Conservation (phyloP, 2,329 filamentous ascomycete species). For the Blastomyces emzantsi region DNA sequence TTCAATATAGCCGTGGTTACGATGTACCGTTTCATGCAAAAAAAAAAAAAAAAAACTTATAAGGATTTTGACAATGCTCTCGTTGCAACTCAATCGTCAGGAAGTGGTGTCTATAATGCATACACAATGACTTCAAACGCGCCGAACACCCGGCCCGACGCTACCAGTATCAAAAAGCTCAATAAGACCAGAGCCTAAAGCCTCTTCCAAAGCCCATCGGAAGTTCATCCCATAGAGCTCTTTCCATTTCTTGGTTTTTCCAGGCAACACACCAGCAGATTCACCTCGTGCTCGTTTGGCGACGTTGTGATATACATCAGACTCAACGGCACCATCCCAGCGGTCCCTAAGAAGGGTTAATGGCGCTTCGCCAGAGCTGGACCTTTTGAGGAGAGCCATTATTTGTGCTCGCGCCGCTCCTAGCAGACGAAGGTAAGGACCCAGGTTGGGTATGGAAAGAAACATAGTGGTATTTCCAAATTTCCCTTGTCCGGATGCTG, state of each 20-base stretch:
- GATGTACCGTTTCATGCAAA: background rate
- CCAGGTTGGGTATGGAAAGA: slow-evolving; percentile 51
- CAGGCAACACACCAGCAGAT: slow-evolving; percentile 46
- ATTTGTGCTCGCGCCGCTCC: slow-evolving; percentile 48
- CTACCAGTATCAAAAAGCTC: slow-evolving; percentile 56
- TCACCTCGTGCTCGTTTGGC: slow-evolving; percentile 50
- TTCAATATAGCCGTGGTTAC: background rate
- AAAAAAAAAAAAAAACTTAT: no score
- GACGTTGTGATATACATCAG: slow-evolving; percentile 35
- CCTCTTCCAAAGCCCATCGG: slow-evolving; percentile 53
- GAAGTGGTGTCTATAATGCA: background rate
- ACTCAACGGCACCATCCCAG: slow-evolving; percentile 54
- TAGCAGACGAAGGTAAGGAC: slow-evolving; percentile 51
- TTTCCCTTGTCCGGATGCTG: slow-evolving; percentile 9
- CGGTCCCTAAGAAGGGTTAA: slow-evolving; percentile 47
- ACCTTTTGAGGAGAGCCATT: slow-evolving; percentile 44
- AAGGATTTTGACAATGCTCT: background rate
- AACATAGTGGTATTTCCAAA: slow-evolving; percentile 33
- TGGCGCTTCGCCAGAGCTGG: slow-evolving; percentile 46
- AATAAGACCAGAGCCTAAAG: slow-evolving; percentile 50
- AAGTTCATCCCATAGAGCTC: slow-evolving; percentile 51
- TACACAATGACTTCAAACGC: slow-evolving; percentile 21
- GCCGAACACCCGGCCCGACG: slow-evolving; percentile 48
- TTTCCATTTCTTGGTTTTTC: slow-evolving; percentile 56
- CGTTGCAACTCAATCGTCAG: background rate